Percentiles rank a stretch among this genome's conserved stretches.
Conservation (phyloP, 257 asterid species). For the Solanum verrucosum region DNA sequence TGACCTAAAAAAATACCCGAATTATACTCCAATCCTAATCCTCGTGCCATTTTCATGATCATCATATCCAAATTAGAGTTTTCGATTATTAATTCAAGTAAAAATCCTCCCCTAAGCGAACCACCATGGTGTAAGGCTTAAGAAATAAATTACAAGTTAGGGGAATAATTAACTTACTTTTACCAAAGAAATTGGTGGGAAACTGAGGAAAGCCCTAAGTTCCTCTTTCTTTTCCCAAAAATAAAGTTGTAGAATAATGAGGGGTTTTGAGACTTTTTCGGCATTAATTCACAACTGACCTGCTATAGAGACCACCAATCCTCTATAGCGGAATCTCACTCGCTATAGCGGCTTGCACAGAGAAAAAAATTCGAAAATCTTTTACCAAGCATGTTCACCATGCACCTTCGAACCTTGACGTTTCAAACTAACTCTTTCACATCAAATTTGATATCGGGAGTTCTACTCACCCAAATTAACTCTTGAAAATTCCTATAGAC, state of each 20-base stretch:
- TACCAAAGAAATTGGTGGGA: not conserved
- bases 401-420: not conserved
- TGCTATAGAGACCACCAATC: not conserved
- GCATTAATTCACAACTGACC: not conserved
- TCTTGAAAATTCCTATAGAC: not conserved
- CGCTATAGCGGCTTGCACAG: not conserved
- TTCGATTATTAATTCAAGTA: no score
- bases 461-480: not conserved
- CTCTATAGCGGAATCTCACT: not conserved
- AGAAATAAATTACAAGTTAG: no score
- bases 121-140: not conserved
- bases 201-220: not conserved
- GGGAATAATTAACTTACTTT: not conserved
- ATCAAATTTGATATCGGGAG: no score
- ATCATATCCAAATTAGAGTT: not conserved
- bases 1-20: not conserved
- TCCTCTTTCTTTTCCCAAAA: not conserved
- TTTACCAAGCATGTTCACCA: not conserved
- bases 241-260: not conserved
- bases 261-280: not conserved
- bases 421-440: not conserved
- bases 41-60: not conserved
- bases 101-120: not conserved
- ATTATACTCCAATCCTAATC: not conserved
- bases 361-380: no score